Evolutionary conservation across 78 protist species (phyloP).

Genomic region (Dictyostelium purpureum): DNA sequence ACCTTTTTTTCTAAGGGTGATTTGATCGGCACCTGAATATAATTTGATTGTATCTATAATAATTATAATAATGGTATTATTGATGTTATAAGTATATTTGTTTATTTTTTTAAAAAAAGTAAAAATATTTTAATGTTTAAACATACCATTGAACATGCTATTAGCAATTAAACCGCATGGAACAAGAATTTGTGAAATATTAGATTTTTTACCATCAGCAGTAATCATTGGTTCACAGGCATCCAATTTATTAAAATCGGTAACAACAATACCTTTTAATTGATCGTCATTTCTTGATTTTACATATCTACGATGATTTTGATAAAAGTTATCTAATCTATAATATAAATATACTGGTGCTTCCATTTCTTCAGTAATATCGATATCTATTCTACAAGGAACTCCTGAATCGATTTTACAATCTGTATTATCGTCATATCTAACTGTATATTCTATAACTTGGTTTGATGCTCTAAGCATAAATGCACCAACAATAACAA

Average conservation of each 20-base stretch:
- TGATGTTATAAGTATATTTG: not conserved
- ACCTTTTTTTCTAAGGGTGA: conserved; percentile 72
- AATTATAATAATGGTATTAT: not conserved
- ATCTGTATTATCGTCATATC: conserved; percentile 57
- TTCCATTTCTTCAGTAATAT: conserved; percentile 39
- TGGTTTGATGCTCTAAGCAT: conserved; percentile 79
- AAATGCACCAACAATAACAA: conserved; percentile 93
- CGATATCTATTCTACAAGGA: conserved; percentile 36
- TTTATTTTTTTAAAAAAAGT: too few species aligned
- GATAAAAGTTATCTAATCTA: conserved; percentile 91
- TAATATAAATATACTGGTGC: conserved; percentile 94
- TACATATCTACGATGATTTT: conserved; percentile 93
- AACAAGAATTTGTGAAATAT: conserved; percentile 17
- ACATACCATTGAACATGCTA: conserved; percentile 91
- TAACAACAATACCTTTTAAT: conserved; percentile 52
- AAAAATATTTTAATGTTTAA: not conserved
- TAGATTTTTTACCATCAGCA: not conserved
- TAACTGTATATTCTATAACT: conserved; percentile 31
- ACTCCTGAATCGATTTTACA: not conserved
- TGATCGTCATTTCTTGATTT: conserved; percentile 77
- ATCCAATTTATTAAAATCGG: not conserved
- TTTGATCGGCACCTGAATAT: not conserved
- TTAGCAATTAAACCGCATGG: conserved; percentile 97
- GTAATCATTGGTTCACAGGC: conserved; percentile 89
- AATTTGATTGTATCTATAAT: not conserved